Evolutionary conservation across 179 eudicot species (phyloP).

Genomic region (Spinacia oleracea): DNA sequence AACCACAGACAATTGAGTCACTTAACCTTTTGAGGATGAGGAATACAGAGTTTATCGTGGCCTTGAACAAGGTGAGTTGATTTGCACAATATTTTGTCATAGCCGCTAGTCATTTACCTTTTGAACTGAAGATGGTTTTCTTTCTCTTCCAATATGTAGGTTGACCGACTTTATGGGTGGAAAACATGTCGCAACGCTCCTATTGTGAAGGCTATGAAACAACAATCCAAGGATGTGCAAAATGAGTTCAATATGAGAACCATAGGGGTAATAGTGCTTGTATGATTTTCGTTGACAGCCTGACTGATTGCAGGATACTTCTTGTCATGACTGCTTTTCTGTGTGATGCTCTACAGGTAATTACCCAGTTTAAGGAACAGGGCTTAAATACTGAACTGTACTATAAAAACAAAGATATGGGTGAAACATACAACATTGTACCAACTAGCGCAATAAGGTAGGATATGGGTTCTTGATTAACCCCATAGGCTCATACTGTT

Average conservation of each 20-base stretch:
- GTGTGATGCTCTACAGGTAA: constrained; percentile 44
- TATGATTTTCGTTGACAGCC: background rate
- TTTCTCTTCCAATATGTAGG: constrained; percentile 40
- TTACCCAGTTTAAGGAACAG: constrained; percentile 83
- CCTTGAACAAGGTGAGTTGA: constrained; percentile 75
- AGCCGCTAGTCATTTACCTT: background rate
- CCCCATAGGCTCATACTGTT: background rate
- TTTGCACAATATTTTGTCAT: background rate
- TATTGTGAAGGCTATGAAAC: constrained; percentile 68
- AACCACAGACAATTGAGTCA: constrained; percentile 93
- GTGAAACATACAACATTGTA: constrained; percentile 80
- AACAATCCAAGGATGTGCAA: constrained; percentile 73
- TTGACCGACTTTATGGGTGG: constrained; percentile 92
- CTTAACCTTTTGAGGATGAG: constrained; percentile 87
- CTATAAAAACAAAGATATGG: constrained; percentile 87
- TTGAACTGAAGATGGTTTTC: constrained; percentile 8
- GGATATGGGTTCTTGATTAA: background rate
- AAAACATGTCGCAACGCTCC: constrained; percentile 73
- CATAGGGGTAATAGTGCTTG: constrained; percentile 44
- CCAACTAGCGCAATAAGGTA: constrained; percentile 98
- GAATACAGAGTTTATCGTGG: constrained; percentile 86
- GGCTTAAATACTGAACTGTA: constrained; percentile 86
- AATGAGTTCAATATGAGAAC: constrained; percentile 72
- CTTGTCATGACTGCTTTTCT: constrained; percentile 6
- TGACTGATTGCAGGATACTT: background rate